Conservation (phyloP, 2,329 filamentous ascomycete species). For the Cordyceps tenuipes region DNA sequence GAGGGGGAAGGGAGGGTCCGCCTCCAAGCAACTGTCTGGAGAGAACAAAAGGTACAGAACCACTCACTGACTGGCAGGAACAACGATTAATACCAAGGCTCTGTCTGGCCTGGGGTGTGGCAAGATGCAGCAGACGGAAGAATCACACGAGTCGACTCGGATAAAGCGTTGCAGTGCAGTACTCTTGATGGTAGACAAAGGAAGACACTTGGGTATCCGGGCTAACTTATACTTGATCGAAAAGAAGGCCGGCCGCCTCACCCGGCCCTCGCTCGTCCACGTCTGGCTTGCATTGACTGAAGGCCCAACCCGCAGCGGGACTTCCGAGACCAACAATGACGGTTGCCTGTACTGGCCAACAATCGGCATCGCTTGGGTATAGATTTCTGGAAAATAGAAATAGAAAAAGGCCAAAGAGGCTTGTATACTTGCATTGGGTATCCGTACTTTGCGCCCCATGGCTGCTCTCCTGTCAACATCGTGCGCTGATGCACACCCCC, state of each 20-base stretch:
- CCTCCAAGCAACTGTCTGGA: background rate
- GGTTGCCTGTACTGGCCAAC: conserved; percentile 9
- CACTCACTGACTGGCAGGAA: conserved; percentile 3
- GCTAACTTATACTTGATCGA: conserved; percentile 33
- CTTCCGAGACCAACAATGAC: conserved; percentile 12
- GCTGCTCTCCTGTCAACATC: conserved; percentile 17
- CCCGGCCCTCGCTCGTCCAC: conserved; percentile 18
- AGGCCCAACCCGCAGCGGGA: conserved; percentile 12
- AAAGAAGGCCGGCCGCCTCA: conserved; percentile 14
- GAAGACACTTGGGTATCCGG: conserved; percentile 20
- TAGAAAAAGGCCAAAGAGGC: conserved; percentile 20
- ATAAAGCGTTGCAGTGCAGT: background rate
- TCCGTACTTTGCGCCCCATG: conserved; percentile 31
- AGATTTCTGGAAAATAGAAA: background rate
- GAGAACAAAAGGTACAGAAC: background rate
- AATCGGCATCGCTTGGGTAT: conserved; percentile 9
- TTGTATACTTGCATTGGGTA: conserved; percentile 32
- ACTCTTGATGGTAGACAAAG: background rate
- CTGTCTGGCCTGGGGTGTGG: background rate
- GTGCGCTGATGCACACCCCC: conserved; percentile 22
- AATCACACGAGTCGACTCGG: conserved; percentile 3
- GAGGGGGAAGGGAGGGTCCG: background rate
- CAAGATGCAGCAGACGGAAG: background rate
- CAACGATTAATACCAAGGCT: background rate
- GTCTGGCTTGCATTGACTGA: conserved; percentile 11